Percentiles rank a stretch among this genome's conserved stretches.
Evolutionary conservation across 2,329 filamentous ascomycete genomes (phyloP).

Genomic region (Fonsecaea multimorphosa): DNA sequence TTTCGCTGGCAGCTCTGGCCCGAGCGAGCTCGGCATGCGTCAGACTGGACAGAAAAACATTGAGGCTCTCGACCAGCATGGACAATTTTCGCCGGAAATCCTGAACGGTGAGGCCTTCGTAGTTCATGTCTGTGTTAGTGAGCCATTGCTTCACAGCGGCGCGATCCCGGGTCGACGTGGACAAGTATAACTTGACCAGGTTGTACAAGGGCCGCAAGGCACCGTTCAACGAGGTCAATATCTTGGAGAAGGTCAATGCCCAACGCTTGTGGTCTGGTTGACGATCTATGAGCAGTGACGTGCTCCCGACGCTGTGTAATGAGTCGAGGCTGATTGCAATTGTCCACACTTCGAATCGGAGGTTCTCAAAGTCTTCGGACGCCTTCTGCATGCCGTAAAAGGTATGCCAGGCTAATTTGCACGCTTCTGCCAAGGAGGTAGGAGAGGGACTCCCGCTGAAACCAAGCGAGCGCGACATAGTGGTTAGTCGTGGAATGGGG

Average conservation of each 20-base stretch:
- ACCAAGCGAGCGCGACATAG: slow-evolving; percentile 27
- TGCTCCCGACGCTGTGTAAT: slow-evolving; percentile 35
- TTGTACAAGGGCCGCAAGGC: slow-evolving; percentile 32
- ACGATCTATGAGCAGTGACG: slow-evolving; percentile 33
- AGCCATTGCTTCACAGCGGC: slow-evolving; percentile 32
- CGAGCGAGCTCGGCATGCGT: slow-evolving; percentile 35
- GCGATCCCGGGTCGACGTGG: slow-evolving; percentile 28
- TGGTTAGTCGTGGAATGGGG: neutral
- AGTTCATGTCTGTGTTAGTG: slow-evolving; percentile 27
- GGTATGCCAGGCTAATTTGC: slow-evolving; percentile 36
- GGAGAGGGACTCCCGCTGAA: slow-evolving; percentile 22
- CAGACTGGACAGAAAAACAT: slow-evolving; percentile 35
- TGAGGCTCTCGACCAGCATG: slow-evolving; percentile 36
- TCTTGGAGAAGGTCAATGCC: slow-evolving; percentile 36
- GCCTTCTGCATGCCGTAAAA: slow-evolving; percentile 37
- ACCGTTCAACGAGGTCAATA: slow-evolving; percentile 29
- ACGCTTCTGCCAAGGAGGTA: slow-evolving; percentile 31
- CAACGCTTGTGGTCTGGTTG: slow-evolving; percentile 33
- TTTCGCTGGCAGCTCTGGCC: slow-evolving; percentile 27
- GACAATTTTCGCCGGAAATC: slow-evolving; percentile 35
- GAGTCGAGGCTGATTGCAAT: slow-evolving; percentile 36
- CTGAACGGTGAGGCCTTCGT: slow-evolving; percentile 34
- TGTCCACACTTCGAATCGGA: slow-evolving; percentile 37
- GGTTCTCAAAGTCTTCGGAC: slow-evolving; percentile 37
- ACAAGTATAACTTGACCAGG: slow-evolving; percentile 32